Evolutionary conservation across 495 filamentous ascomycete genomes (phyloP).

Genomic region (Penicillium samsonianum): DNA sequence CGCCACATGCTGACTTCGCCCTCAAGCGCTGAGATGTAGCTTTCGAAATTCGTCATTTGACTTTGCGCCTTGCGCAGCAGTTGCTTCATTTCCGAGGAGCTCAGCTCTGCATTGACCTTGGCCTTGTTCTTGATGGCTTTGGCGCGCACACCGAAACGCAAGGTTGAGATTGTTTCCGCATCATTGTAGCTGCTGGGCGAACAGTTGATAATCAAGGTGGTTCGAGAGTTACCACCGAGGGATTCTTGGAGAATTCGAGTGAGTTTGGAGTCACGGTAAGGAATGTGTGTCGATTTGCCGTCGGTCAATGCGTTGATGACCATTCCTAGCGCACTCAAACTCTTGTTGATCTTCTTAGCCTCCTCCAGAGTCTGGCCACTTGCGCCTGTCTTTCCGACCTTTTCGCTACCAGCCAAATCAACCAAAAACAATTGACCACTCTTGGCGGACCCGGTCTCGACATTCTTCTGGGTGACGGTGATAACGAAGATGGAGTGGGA

Average conservation of each 20-base stretch:
- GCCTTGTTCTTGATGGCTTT: slow-evolving; percentile 99
- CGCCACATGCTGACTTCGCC: slow-evolving; percentile 85
- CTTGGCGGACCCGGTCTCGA: slow-evolving; percentile 94
- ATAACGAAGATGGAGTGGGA: slow-evolving; percentile 99
- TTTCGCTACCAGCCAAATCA: slow-evolving; percentile 96
- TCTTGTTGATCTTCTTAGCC: slow-evolving; percentile 99
- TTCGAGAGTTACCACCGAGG: slow-evolving; percentile 93
- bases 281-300: slow-evolving; percentile 96
- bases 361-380: slow-evolving; percentile 97
- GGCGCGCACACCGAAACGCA: slow-evolving; percentile 93
- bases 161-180: slow-evolving; percentile 87
- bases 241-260: slow-evolving; percentile 97
- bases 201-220: slow-evolving; percentile 97
- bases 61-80: slow-evolving; percentile 87
- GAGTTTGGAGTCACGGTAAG: slow-evolving; percentile 97
- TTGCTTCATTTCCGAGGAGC: slow-evolving; percentile 89
- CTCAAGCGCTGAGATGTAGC: slow-evolving; percentile 81
- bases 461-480: slow-evolving; percentile 95
- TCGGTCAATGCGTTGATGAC: slow-evolving; percentile 98
- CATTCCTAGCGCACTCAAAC: slow-evolving; percentile 95
- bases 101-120: slow-evolving; percentile 98
- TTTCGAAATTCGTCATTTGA: slow-evolving; percentile 85
- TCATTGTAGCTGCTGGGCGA: slow-evolving; percentile 99
- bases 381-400: slow-evolving; percentile 97
- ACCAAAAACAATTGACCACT: slow-evolving; percentile 96